Evolutionary conservation across 768 basidiomycete species (phyloP).

Genomic region (Porphyrellus cyaneotinctus): DNA sequence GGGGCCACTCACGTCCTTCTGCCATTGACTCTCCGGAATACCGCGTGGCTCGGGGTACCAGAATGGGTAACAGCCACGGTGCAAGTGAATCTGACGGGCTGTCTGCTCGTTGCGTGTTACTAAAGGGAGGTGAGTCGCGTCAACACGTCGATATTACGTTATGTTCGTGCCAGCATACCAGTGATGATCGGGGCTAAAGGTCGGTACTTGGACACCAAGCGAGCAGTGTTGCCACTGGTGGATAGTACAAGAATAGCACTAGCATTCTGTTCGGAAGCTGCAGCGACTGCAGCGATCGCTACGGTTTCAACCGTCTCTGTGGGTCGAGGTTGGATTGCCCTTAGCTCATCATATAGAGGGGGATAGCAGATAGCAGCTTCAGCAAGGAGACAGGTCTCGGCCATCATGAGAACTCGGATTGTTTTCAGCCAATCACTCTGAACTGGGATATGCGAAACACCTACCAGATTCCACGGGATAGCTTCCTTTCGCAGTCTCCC

Average conservation of each 20-base stretch:
- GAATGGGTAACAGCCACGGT: conserved; percentile 96
- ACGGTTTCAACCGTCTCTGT: conserved; percentile 95
- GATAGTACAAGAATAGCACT: conserved; percentile 95
- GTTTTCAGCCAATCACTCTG: conserved; percentile 4
- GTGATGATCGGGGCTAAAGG: conserved; percentile 93
- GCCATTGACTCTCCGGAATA: conserved; percentile 87
- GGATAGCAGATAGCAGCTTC: conserved; percentile 95
- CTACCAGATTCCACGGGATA: conserved; percentile 94
- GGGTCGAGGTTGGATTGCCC: conserved; percentile 73
- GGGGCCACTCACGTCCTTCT: conserved; percentile 73
- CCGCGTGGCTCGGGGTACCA: conserved; percentile 96
- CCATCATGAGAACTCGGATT: conserved; percentile 92
- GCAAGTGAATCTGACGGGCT: conserved; percentile 92
- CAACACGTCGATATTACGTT: neutral
- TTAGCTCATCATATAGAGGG: conserved; percentile 87
- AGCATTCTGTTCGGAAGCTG: conserved; percentile 91
- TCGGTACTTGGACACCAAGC: conserved; percentile 94
- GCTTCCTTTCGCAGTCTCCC: conserved; percentile 96
- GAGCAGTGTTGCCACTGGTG: conserved; percentile 94
- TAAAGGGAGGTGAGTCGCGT: conserved; percentile 27
- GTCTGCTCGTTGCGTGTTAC: conserved; percentile 97
- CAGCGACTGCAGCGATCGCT: conserved; percentile 93
- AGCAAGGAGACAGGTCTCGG: conserved; percentile 95
- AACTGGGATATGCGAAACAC: conserved; percentile 20
- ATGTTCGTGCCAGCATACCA: conserved; percentile 44